Conservation (phyloP, 345 rosid species). For the Citrus sp. region DNA sequence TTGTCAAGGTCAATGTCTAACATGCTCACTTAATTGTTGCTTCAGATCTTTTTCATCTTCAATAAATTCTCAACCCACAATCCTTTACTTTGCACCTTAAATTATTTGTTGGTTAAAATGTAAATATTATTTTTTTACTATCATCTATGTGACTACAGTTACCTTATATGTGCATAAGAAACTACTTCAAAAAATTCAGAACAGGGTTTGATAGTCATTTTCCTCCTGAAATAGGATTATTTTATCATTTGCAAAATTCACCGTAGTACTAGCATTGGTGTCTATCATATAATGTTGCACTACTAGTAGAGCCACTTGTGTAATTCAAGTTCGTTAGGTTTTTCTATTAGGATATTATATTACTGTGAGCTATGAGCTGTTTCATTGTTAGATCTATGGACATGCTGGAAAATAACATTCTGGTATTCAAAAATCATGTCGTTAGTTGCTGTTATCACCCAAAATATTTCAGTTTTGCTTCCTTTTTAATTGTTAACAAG, state of each 20-base stretch:
- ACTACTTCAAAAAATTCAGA: neutral
- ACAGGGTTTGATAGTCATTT: neutral
- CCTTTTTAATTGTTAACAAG: too few species aligned
- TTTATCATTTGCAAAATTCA: neutral
- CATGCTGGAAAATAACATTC: too few species aligned
- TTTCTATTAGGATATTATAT: neutral
- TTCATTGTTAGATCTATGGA: too few species aligned
- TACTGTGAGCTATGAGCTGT: too few species aligned
- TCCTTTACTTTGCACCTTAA: neutral
- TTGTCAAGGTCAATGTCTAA: slow-evolving; percentile 56
- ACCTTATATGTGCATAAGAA: neutral
- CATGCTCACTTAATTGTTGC: neutral
- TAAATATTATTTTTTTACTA: too few species aligned
- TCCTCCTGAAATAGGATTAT: neutral
- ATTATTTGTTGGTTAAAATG: neutral
- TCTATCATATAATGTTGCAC: neutral
- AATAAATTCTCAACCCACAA: neutral
- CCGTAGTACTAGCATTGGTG: neutral
- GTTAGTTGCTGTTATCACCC: too few species aligned
- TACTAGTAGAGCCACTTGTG: neutral
- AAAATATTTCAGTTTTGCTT: too few species aligned
- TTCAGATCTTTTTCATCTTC: neutral
- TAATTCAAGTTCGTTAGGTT: neutral
- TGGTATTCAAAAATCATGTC: too few species aligned
- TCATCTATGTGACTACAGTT: neutral